Evolutionary conservation across 495 filamentous ascomycete species (phyloP).

Genomic region (Margaritispora aquatica): DNA sequence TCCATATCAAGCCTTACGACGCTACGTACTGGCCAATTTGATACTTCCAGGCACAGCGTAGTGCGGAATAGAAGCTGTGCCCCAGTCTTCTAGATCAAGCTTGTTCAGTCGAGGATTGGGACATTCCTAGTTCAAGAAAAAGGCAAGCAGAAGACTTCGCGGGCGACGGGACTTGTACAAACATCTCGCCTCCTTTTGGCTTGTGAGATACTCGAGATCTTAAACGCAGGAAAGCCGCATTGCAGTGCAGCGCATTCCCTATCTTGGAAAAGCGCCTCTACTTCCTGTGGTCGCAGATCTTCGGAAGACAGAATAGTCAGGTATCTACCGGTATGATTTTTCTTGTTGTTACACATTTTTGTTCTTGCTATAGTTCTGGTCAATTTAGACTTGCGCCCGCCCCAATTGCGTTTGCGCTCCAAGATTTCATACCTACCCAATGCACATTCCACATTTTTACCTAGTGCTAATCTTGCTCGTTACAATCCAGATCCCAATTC

Average conservation of each 20-base stretch:
- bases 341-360: neutral
- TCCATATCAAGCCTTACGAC: too few relatives aligned
- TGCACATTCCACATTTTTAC: neutral
- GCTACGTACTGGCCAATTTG: too few relatives aligned
- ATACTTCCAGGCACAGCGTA: neutral
- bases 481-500: neutral
- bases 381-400: neutral
- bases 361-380: neutral
- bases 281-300: neutral
- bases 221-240: neutral
- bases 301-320: neutral
- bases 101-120: neutral
- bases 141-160: neutral
- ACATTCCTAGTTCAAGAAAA: neutral
- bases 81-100: neutral
- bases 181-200: too few relatives aligned
- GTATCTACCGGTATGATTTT: neutral
- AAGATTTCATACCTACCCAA: neutral
- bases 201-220: neutral
- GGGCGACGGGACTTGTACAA: neutral
- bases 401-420: neutral
- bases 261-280: neutral
- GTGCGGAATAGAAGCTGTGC: neutral
- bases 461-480: slow-evolving; percentile 1
- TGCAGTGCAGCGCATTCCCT: neutral